Evolutionary conservation across 2,329 filamentous ascomycete genomes (phyloP).

Genomic region (Sclerotinia subarctica): DNA sequence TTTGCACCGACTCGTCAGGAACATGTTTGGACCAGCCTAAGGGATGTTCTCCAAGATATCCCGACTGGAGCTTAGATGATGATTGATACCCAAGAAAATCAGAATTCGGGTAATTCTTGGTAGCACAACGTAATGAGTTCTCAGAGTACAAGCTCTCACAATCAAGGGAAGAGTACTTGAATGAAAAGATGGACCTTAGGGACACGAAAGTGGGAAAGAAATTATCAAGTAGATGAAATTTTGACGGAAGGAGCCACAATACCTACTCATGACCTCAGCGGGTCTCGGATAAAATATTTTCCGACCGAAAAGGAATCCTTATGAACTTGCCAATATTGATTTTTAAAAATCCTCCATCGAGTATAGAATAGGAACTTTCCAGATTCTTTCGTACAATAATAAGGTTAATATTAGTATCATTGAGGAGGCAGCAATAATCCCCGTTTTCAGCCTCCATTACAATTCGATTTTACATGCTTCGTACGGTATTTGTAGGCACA

Average conservation of each 20-base stretch:
- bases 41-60: neutral
- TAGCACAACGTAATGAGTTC: neutral
- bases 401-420: neutral
- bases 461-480: neutral
- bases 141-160: neutral
- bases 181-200: neutral
- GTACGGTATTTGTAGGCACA: neutral
- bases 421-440: neutral
- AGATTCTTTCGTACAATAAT: too few relatives aligned
- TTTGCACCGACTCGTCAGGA: constrained; percentile 1
- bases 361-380: neutral
- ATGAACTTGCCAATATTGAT: neutral
- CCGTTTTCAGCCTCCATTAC: neutral
- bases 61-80: neutral
- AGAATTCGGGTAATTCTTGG: neutral
- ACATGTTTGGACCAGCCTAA: neutral
- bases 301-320: neutral
- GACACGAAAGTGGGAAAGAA: neutral
- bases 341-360: too few relatives aligned
- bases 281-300: neutral
- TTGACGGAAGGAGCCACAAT: constrained; percentile 1
- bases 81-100: neutral
- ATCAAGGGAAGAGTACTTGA: neutral
- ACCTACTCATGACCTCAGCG: too few relatives aligned
- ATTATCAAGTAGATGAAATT: neutral